Evolutionary conservation across 768 basidiomycete species (phyloP), one percentile per base, ranked within the genome.

Genomic region (Pleurotus djamor): DNA sequence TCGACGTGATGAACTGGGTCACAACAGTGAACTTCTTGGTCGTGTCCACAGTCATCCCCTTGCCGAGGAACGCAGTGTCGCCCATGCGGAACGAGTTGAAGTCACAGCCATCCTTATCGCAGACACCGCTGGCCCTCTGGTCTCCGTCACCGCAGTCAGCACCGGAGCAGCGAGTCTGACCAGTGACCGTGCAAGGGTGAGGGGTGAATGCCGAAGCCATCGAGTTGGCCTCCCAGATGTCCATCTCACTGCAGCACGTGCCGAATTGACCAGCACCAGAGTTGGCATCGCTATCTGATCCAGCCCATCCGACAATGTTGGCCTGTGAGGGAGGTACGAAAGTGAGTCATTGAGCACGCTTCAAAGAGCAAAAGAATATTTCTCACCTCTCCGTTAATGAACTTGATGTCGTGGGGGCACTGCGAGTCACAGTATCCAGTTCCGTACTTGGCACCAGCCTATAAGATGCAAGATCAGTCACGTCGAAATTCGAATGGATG

Each of bases 401-500:
- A 85, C 69, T 86, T 85, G 70, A 85, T 75, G 64, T 85, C 84
- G 38, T 74, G 70, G 9, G 84, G 85, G 72, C 84, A 86, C 70
- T 86, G 84, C 14, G 84, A 78, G 68, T 86, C 84, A 69, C 85
- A 85, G 71, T 86, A 86, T 12, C 85, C 85, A n/a, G 83, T 84
- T 49, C 84, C 83, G 70, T 80, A 86, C 68, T 82, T 71, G 49
- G 76, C 72, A 35, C 77, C 76, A 14, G 84, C n/a, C n/a, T n/a
- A n/a, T n/a, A n/a, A n/a, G n/a, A n/a, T n/a, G n/a, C n/a, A n/a
- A n/a, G n/a, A n/a, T n/a, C n/a, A n/a, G n/a, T n/a, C n/a, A n/a
- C n/a, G n/a, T n/a, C n/a, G n/a, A n/a, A n/a, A n/a, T n/a, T n/a
- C n/a, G n/a, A n/a, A n/a, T n/a, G n/a, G n/a, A n/a, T n/a, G n/a